Conservation (phyloP, 768 basidiomycete species). For the Grammothele lineata region DNA sequence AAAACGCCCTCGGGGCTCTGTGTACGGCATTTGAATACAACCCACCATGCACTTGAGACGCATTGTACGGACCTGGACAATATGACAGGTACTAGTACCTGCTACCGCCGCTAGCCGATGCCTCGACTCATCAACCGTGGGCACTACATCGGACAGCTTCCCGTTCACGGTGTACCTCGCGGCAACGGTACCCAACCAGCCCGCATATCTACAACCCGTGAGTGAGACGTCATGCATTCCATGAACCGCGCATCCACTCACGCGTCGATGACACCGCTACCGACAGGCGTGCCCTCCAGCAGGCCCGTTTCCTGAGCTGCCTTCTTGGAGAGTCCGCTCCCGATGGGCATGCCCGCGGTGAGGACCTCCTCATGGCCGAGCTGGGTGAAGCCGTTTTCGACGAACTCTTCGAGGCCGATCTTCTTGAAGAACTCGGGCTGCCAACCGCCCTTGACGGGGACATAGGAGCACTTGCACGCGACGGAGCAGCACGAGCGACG, state of each 20-base stretch:
- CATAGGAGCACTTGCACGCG: constrained; percentile 93
- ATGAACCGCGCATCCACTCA: constrained; percentile 35
- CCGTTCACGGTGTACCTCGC: constrained; percentile 58
- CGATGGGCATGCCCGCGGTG: constrained; percentile 84
- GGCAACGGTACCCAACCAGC: constrained; percentile 95
- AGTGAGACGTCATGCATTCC: background rate
- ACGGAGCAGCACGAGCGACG: constrained; percentile 87
- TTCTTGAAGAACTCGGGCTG: constrained; percentile 78
- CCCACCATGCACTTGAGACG: no score
- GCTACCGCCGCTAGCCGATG: constrained; percentile 89
- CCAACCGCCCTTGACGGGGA: constrained; percentile 82
- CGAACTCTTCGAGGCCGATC: constrained; percentile 76
- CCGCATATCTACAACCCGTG: constrained; percentile 62
- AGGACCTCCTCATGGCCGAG: constrained; percentile 68
- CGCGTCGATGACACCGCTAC: constrained; percentile 95
- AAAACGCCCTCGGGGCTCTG: constrained; percentile 81
- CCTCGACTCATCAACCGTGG: constrained; percentile 69
- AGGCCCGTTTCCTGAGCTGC: constrained; percentile 88
- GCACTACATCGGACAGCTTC: constrained; percentile 44
- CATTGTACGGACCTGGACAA: constrained; percentile 64
- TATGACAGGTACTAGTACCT: constrained; percentile 94
- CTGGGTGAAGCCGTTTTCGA: constrained; percentile 64
- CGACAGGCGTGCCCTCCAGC: constrained; percentile 82
- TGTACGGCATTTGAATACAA: background rate
- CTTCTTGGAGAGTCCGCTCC: constrained; percentile 68